Evolutionary conservation across 768 basidiomycete species (phyloP).

Genomic region (Phallus indusiatus): DNA sequence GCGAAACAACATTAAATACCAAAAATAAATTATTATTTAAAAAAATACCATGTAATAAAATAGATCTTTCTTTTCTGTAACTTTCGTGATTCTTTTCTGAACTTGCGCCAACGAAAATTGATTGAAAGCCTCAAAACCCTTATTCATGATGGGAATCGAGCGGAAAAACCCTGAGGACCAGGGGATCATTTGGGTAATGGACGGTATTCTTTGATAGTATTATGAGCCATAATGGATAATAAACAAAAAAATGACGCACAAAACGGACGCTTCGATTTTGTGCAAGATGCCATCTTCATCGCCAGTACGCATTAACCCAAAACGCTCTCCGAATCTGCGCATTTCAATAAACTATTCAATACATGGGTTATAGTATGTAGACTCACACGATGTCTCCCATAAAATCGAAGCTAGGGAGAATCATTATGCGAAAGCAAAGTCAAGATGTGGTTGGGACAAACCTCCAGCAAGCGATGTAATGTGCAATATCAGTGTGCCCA

Average conservation of each 20-base stretch:
- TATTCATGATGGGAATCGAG: constrained; percentile 28
- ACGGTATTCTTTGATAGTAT: constrained; percentile 31
- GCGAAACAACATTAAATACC: constrained; percentile 9
- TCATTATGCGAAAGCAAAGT: background rate
- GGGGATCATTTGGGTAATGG: constrained; percentile 19
- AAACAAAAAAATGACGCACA: background rate
- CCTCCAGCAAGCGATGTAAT: background rate
- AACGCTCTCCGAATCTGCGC: constrained; percentile 28
- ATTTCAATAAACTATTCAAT: background rate
- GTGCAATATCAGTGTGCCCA: too few relatives aligned
- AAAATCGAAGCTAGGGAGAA: constrained; percentile 23
- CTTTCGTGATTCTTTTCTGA: background rate
- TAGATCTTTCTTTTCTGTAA: constrained; percentile 13
- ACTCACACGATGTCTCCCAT: constrained; percentile 31
- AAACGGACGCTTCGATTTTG: constrained; percentile 28
- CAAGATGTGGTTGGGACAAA: background rate
- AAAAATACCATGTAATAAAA: constrained; percentile 36
- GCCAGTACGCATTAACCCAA: constrained; percentile 27
- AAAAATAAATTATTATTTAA: background rate
- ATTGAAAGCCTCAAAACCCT: constrained; percentile 24
- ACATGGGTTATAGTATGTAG: background rate
- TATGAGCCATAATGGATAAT: constrained; percentile 16
- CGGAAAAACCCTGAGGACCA: constrained; percentile 36
- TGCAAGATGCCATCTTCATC: constrained; percentile 36
- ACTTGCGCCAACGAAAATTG: constrained; percentile 20